A percentile compares a stretch with the other conserved stretches of the same genome.
Evolutionary conservation across 208 protist genomes (phyloP).

Genomic region (Trypanosoma theileri): DNA sequence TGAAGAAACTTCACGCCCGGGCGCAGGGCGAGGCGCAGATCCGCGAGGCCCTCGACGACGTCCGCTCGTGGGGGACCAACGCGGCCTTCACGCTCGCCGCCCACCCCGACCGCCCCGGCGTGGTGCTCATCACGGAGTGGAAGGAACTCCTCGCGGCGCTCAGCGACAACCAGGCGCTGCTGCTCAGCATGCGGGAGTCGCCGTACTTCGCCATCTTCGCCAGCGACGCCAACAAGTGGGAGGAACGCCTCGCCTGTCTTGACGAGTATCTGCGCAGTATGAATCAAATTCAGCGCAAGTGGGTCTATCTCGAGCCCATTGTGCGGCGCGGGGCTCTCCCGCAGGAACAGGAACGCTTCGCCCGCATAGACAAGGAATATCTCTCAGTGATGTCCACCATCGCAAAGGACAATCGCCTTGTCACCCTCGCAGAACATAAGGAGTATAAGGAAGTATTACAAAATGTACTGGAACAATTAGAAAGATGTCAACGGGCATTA

Average conservation of each 20-base stretch:
- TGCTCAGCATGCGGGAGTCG: constrained; percentile 97
- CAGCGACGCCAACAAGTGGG: constrained; percentile 90
- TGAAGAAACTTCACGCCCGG: constrained; percentile 94
- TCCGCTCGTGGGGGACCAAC: constrained; percentile 90
- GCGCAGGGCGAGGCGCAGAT: constrained; percentile 97
- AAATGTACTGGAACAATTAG: constrained; percentile 95
- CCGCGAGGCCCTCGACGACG: constrained; percentile 94
- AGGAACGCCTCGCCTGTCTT: constrained; percentile 90
- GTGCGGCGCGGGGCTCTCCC: constrained; percentile 96
- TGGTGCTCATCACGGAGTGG: constrained; percentile 97
- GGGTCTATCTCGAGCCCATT: constrained; percentile 99
- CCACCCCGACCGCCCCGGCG: constrained; percentile 66
- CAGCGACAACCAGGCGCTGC: constrained; percentile 96
- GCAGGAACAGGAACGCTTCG: constrained; percentile 95
- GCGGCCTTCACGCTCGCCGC: constrained; percentile 85
- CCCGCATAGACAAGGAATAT: constrained; percentile 95
- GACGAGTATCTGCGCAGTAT: constrained; percentile 93
- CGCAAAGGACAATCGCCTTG: constrained; percentile 75
- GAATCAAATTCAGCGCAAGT: constrained; percentile 97
- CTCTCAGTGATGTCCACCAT: constrained; percentile 91
- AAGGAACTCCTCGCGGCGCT: constrained; percentile 94
- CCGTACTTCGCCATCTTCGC: constrained; percentile 94
- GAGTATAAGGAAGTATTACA: constrained; percentile 84
- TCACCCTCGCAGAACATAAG: constrained; percentile 77
- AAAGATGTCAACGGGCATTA: constrained; percentile 96